Evolutionary conservation across 331 rosid species (phyloP).

Genomic region (Acacia concinna): DNA sequence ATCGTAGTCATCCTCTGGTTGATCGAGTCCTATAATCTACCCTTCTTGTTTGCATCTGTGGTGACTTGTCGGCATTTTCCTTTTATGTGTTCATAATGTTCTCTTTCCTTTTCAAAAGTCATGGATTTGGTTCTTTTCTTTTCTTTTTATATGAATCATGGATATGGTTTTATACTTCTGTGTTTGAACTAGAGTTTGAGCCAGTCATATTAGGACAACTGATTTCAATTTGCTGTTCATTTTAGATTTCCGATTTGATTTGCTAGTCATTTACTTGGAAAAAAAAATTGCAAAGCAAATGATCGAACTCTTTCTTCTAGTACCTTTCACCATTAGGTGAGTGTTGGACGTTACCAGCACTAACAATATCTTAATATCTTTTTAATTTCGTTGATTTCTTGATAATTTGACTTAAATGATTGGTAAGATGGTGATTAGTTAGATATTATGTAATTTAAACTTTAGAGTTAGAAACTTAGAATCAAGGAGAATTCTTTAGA

Average conservation of each 20-base stretch:
- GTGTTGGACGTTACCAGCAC: background rate
- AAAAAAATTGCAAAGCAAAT: background rate
- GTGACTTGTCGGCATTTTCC: background rate
- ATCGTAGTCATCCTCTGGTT: too few relatives aligned
- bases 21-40: too few relatives aligned
- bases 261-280: background rate
- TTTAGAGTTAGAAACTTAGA: background rate
- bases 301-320: background rate
- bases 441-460: background rate
- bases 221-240: background rate
- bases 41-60: background rate
- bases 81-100: background rate
- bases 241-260: background rate
- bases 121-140: background rate
- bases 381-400: background rate
- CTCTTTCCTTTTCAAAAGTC: background rate
- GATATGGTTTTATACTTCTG: background rate
- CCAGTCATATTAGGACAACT: background rate
- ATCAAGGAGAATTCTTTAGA: background rate
- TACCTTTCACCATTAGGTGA: background rate
- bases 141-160: too few relatives aligned
- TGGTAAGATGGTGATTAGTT: background rate
- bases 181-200: background rate
- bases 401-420: background rate
- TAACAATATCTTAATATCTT: background rate